These are phyloP conservation scores for Candida palmyrensis DNA, from an alignment of 805 yeast genomes.

Conservation along the genomic window DNA sequence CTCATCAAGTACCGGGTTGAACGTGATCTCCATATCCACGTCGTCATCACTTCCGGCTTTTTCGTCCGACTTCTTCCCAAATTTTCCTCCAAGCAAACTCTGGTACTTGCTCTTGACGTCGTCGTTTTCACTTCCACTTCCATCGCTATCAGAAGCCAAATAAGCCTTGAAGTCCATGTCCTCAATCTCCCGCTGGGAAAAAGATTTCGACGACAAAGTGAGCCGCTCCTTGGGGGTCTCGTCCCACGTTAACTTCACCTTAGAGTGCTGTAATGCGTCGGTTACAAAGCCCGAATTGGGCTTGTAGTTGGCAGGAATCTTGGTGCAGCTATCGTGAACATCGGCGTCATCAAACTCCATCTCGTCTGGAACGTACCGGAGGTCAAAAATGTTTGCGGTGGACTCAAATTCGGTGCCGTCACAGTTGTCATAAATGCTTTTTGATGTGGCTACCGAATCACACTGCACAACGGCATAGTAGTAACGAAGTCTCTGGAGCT, in stretches of 20 bases:
- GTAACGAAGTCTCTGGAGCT: slow-evolving; percentile 86
- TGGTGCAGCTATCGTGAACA: slow-evolving; percentile 68
- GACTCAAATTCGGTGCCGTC: slow-evolving; percentile 96
- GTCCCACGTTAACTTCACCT: slow-evolving; percentile 96
- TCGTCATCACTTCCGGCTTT: slow-evolving; percentile 27
- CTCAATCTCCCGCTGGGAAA: slow-evolving; percentile 82
- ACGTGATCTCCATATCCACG: slow-evolving; percentile 78
- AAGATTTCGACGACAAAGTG: slow-evolving; percentile 70
- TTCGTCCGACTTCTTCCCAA: slow-evolving; percentile 17
- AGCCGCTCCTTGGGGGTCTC: slow-evolving; percentile 92
- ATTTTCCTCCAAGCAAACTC: slow-evolving; percentile 46
- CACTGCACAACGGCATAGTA: slow-evolving; percentile 89
- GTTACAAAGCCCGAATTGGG: slow-evolving; percentile 78
- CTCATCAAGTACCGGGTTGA: slow-evolving; percentile 77
- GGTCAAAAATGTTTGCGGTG: slow-evolving; percentile 89
- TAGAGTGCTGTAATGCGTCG: slow-evolving; percentile 93
- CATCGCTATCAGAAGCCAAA: slow-evolving; percentile 53
- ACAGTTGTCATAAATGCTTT: slow-evolving; percentile 73
- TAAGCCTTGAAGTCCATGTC: slow-evolving; percentile 92
- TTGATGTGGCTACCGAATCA: slow-evolving; percentile 67
- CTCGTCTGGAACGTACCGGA: slow-evolving; percentile 89
- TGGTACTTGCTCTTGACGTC: slow-evolving; percentile 54
- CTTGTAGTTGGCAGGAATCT: slow-evolving; percentile 70
- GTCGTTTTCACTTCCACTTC: slow-evolving; percentile 25
- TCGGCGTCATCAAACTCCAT: slow-evolving; percentile 75